phyloP scores from a whole-genome alignment of 352 stramenopile species.

The Thalassiosira mediterranea region DNA sequence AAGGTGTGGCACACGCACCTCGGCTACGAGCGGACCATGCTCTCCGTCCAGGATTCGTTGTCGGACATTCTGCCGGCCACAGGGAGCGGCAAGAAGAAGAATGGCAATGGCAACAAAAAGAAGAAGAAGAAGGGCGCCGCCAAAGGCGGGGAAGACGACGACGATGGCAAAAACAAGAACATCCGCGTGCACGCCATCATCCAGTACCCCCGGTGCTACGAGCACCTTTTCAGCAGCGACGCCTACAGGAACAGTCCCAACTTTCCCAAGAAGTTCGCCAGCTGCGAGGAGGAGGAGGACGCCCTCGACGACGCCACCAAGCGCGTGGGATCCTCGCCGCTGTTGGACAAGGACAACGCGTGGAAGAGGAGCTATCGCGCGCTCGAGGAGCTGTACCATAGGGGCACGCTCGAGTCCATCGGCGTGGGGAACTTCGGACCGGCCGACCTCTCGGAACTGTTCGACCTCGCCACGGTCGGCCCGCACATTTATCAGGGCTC shows the following conservation, averaged over 20 bases:
- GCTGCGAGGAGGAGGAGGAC: slow-evolving; percentile 76
- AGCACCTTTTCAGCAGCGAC: slow-evolving; percentile 33
- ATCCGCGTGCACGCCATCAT: slow-evolving; percentile 68
- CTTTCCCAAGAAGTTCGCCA: slow-evolving; percentile 62
- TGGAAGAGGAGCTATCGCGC: slow-evolving; percentile 76
- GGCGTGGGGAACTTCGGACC: slow-evolving; percentile 80
- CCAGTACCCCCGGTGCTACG: slow-evolving; percentile 75
- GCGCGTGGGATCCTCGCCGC: slow-evolving; percentile 54
- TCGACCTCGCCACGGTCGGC: slow-evolving; percentile 45
- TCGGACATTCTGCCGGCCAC: slow-evolving; percentile 46
- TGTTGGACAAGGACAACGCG: slow-evolving; percentile 62
- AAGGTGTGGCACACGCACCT: slow-evolving; percentile 83
- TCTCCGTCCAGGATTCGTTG: slow-evolving; percentile 64
- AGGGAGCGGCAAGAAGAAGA: too few relatives aligned
- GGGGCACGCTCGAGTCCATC: slow-evolving; percentile 63
- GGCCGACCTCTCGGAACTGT: slow-evolving; percentile 58
- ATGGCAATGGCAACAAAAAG: neutral
- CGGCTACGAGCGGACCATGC: slow-evolving; percentile 70
- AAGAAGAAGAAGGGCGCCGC: slow-evolving; percentile 4
- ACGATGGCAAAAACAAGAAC: slow-evolving; percentile 7
- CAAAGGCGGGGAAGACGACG: neutral
- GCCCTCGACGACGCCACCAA: slow-evolving; percentile 43
- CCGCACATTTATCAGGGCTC: slow-evolving; percentile 73
- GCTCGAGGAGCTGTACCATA: slow-evolving; percentile 64
- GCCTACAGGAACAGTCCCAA: slow-evolving; percentile 29